Conservation (phyloP, 768 basidiomycete genomes). For the Leccinum variicolor region DNA sequence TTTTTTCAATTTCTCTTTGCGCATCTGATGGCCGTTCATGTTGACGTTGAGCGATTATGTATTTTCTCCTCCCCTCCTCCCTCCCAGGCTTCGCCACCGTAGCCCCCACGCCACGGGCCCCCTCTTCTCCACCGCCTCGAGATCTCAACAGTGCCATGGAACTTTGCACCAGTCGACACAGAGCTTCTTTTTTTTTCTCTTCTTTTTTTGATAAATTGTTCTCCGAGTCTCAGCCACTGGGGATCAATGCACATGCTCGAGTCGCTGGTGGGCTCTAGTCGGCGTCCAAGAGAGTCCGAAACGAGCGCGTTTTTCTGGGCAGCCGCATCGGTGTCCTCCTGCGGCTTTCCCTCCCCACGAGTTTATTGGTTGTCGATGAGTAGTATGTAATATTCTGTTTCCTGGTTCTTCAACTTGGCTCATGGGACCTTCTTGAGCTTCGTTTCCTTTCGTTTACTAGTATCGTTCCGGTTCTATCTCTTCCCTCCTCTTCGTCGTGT, state of each 20-base stretch:
- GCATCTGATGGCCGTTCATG: slow-evolving; percentile 24
- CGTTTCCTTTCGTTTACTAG: background rate
- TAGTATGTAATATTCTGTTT: background rate
- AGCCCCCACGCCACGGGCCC: background rate
- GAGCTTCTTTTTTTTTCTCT: background rate
- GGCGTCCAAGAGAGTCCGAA: background rate
- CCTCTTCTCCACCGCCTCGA: background rate
- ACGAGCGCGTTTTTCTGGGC: background rate
- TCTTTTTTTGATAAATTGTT: background rate
- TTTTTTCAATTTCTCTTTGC: background rate
- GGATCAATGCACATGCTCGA: background rate
- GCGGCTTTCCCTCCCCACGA: background rate
- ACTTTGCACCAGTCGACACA: background rate
- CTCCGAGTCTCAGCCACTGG: background rate
- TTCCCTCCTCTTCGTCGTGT: background rate
- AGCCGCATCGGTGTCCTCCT: background rate
- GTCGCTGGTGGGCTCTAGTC: background rate
- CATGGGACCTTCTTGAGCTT: background rate
- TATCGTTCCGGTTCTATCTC: background rate
- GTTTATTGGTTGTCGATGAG: background rate
- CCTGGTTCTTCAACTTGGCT: background rate
- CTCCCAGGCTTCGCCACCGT: background rate
- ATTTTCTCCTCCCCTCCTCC: background rate
- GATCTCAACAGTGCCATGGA: background rate
- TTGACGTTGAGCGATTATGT: slow-evolving; percentile 9